These are phyloP conservation scores for Lagerstroemia speciosa DNA, from an alignment of 345 rosid genomes.

Conservation along the genomic window DNA sequence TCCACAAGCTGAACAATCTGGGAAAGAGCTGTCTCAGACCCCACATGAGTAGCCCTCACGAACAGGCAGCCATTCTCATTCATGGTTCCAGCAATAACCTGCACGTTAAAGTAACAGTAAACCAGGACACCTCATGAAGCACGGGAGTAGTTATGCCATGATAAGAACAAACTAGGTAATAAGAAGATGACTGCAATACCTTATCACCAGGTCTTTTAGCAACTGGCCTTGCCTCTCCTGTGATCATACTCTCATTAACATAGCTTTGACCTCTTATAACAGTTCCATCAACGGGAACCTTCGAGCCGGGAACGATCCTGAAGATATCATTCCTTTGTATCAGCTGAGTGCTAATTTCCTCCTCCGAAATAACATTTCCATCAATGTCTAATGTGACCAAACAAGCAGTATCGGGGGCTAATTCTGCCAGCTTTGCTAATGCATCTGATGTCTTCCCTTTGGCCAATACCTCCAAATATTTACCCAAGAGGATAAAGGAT, in stretches of 20 bases:
- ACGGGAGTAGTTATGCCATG: background rate
- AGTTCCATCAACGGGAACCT: slow-evolving; percentile 66
- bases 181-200: slow-evolving; percentile 21
- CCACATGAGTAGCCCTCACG: slow-evolving; percentile 62
- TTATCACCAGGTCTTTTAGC: slow-evolving; percentile 55
- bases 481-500: slow-evolving; percentile 69
- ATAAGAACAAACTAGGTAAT: slow-evolving; percentile 1
- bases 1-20: slow-evolving; percentile 77
- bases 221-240: slow-evolving; percentile 63
- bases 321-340: slow-evolving; percentile 51
- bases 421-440: slow-evolving; percentile 64
- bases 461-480: slow-evolving; percentile 62
- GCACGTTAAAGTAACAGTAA: slow-evolving; percentile 8
- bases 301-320: slow-evolving; percentile 60
- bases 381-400: slow-evolving; percentile 38
- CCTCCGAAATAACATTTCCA: slow-evolving; percentile 41
- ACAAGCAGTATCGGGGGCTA: slow-evolving; percentile 56
- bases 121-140: background rate
- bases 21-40: slow-evolving; percentile 73
- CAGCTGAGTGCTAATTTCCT: slow-evolving; percentile 52
- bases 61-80: slow-evolving; percentile 63
- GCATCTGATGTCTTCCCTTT: slow-evolving; percentile 76
- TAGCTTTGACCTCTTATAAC: slow-evolving; percentile 62
- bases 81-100: slow-evolving; percentile 73
- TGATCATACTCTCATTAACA: slow-evolving; percentile 76